phyloP scores from a whole-genome alignment of 148 eudicot genomes.

The Rhododendron ovatum region DNA sequence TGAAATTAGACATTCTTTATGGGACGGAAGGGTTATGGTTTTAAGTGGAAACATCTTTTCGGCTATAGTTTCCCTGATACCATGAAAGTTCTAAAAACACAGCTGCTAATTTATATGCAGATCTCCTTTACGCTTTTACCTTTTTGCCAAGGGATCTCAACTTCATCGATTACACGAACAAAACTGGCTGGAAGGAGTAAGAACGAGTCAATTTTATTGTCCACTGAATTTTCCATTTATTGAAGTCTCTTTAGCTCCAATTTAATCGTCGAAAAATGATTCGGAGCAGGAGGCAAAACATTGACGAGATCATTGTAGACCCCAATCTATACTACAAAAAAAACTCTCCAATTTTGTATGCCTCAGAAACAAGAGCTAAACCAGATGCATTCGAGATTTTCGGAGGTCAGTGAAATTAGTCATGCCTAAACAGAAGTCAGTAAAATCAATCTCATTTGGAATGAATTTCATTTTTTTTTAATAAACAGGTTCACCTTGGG shows the following conservation, averaged over 20 bases:
- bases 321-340: constrained; percentile 20
- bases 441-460: no score
- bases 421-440: neutral
- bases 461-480: neutral
- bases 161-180: constrained; percentile 25
- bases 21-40: neutral
- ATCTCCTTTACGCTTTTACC: constrained; percentile 36
- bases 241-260: neutral
- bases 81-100: neutral
- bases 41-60: neutral
- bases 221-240: neutral
- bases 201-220: neutral
- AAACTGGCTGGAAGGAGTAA: constrained; percentile 22
- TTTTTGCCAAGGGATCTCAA: constrained; percentile 33
- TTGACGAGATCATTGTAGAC: constrained; percentile 21
- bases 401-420: constrained; percentile 21
- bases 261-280: neutral
- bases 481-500: constrained; percentile 25
- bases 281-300: constrained; percentile 24
- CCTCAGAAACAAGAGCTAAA: constrained; percentile 20
- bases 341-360: constrained; percentile 17
- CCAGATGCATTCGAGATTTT: constrained; percentile 29
- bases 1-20: no score
- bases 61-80: neutral
- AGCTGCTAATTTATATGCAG: constrained; percentile 13